Conservation (phyloP, 768 basidiomycete species). For the Candolleomyces aberdarensis region DNA sequence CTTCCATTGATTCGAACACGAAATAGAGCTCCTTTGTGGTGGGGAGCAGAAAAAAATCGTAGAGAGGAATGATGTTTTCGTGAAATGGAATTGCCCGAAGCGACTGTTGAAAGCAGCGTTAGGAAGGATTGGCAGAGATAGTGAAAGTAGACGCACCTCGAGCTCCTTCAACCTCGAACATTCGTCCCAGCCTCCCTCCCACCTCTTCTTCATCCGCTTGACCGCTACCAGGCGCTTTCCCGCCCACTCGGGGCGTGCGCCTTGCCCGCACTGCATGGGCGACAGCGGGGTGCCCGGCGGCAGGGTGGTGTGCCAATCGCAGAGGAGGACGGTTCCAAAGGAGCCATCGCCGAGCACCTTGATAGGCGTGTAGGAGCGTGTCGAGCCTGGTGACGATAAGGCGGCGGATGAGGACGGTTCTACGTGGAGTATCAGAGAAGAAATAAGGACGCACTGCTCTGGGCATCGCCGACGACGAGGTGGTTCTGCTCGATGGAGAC, state of each 20-base stretch:
- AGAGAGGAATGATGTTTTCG: constrained; percentile 96
- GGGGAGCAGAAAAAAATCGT: constrained; percentile 98
- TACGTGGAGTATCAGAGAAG: constrained; percentile 4
- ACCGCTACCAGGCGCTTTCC: constrained; percentile 95
- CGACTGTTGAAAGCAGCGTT: constrained; percentile 52
- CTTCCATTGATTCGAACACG: constrained; percentile 99
- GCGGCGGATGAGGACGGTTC: constrained; percentile 10
- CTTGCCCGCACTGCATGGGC: constrained; percentile 94
- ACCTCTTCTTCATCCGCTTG: constrained; percentile 97
- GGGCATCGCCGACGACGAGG: constrained; percentile 70
- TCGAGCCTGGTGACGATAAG: constrained; percentile 53
- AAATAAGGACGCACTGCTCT: constrained; percentile 54
- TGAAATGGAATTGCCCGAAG: constrained; percentile 92
- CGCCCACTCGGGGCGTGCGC: constrained; percentile 89
- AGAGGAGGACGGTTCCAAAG: constrained; percentile 97
- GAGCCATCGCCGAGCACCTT: constrained; percentile 98
- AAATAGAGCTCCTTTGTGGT: constrained; percentile 96
- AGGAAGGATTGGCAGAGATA: constrained; percentile 13
- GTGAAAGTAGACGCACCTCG: constrained; percentile 54
- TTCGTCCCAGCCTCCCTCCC: constrained; percentile 98
- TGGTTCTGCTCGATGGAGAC: constrained; percentile 67
- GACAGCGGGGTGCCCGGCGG: constrained; percentile 88
- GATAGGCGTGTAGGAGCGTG: constrained; percentile 88
- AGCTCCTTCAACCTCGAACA: constrained; percentile 94
- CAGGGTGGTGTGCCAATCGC: constrained; percentile 97